Evolutionary conservation across 352 stramenopile species (phyloP).

Genomic region (Albugo laibachii): DNA sequence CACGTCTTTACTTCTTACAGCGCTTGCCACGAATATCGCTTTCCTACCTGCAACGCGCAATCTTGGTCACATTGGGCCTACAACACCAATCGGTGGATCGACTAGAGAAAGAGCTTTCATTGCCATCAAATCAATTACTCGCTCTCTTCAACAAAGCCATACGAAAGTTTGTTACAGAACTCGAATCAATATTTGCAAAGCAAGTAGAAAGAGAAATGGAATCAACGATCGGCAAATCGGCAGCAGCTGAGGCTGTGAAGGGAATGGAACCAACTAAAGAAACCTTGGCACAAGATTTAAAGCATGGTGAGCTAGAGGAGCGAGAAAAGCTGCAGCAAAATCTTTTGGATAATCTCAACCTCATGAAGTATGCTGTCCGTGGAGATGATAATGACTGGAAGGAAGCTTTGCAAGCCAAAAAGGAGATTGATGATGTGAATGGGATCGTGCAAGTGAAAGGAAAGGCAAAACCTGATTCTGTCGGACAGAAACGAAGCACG

Average conservation of each 20-base stretch:
- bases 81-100: slow-evolving; percentile 87
- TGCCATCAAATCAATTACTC: slow-evolving; percentile 91
- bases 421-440: slow-evolving; percentile 4
- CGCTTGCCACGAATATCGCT: slow-evolving; percentile 84
- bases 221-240: slow-evolving; percentile 14
- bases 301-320: slow-evolving; percentile 51
- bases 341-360: slow-evolving; percentile 71
- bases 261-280: slow-evolving; percentile 66
- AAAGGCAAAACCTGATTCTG: slow-evolving; percentile 28
- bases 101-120: slow-evolving; percentile 84
- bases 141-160: slow-evolving; percentile 97
- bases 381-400: slow-evolving; percentile 88
- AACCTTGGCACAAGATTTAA: slow-evolving; percentile 62
- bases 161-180: slow-evolving; percentile 71
- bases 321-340: slow-evolving; percentile 64
- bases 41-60: slow-evolving; percentile 90
- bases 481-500: slow-evolving; percentile 12
- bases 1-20: slow-evolving; percentile 91
- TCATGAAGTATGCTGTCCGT: slow-evolving; percentile 92
- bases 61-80: slow-evolving; percentile 90
- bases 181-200: slow-evolving; percentile 64
- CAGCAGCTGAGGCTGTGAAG: slow-evolving; percentile 45
- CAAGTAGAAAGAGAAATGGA: slow-evolving; percentile 59
- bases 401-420: slow-evolving; percentile 20
- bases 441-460: slow-evolving; percentile 75